Evolutionary conservation across 192 early-diverging fungal genomes (phyloP).

Genomic region (Phlyctochytrium bullatum): DNA sequence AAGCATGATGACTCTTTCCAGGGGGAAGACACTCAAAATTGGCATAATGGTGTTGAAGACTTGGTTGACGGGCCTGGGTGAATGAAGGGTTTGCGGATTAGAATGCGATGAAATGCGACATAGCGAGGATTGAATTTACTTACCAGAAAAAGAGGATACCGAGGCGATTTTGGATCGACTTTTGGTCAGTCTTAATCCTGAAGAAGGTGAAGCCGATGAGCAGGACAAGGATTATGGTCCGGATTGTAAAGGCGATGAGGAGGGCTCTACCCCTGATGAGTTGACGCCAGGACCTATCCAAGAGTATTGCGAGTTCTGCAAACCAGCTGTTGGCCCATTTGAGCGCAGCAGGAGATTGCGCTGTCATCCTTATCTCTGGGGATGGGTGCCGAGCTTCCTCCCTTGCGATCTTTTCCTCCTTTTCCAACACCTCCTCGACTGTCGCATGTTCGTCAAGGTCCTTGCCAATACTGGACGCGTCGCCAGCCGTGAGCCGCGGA

Average conservation of each 20-base stretch:
- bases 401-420: no score
- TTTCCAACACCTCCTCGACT: no score
- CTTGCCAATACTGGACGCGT: neutral
- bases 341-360: no score
- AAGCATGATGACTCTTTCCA: constrained; percentile 17
- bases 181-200: neutral
- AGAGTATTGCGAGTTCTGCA: neutral
- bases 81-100: no score
- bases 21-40: constrained; percentile 32
- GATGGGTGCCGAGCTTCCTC: no score
- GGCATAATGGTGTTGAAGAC: constrained; percentile 47
- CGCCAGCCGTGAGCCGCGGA: no score
- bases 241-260: neutral
- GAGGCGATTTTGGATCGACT: neutral
- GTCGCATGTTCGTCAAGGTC: no score
- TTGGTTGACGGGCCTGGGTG: no score
- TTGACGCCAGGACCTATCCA: neutral
- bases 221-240: neutral
- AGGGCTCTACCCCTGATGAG: neutral
- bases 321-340: neutral
- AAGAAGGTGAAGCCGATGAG: neutral
- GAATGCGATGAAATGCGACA: no score
- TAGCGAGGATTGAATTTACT: no score
- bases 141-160: neutral
- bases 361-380: no score